Conservation (phyloP, 2,329 filamentous ascomycete species). For the Colletotrichum orchidophilum region DNA sequence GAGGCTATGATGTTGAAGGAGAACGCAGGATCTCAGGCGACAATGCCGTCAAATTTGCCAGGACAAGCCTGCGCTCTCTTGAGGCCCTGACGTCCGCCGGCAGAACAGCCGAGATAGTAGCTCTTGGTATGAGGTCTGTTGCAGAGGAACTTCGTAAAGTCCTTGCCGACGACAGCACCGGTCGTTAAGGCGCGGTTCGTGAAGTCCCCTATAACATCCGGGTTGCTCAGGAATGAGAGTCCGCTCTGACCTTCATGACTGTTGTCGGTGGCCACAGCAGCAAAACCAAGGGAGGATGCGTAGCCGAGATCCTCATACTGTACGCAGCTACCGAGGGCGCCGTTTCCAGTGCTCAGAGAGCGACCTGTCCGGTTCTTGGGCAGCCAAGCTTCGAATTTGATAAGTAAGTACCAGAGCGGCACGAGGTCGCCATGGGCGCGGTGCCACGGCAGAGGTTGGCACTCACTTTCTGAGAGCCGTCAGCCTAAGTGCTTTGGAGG, state of each 20-base stretch:
- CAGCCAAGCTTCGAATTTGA: slow-evolving; percentile 56
- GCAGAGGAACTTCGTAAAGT: slow-evolving; percentile 55
- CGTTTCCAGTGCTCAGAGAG: slow-evolving; percentile 58
- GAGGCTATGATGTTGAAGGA: slow-evolving; percentile 51
- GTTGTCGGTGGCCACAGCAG: slow-evolving; percentile 57
- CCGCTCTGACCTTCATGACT: slow-evolving; percentile 54
- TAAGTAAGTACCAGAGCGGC: slow-evolving; percentile 50
- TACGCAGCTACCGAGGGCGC: slow-evolving; percentile 56
- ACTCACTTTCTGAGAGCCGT: slow-evolving; percentile 35
- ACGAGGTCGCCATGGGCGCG: slow-evolving; percentile 46
- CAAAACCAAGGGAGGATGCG: slow-evolving; percentile 51
- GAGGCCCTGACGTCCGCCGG: slow-evolving; percentile 63
- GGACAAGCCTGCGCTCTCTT: slow-evolving; percentile 52
- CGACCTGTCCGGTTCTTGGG: slow-evolving; percentile 54
- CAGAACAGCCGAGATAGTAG: slow-evolving; percentile 64
- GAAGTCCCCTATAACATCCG: slow-evolving; percentile 46
- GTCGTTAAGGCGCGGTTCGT: slow-evolving; percentile 38
- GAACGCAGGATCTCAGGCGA: slow-evolving; percentile 58
- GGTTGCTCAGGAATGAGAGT: slow-evolving; percentile 43
- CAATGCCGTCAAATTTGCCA: slow-evolving; percentile 62
- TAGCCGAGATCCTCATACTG: slow-evolving; percentile 55
- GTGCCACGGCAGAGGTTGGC: slow-evolving; percentile 41
- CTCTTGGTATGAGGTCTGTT: slow-evolving; percentile 46
- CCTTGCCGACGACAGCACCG: slow-evolving; percentile 52
- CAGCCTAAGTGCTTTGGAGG: too few species aligned